Base-by-base conservation (phyloP, 768 basidiomycete genomes). In the Calocybe gangraenosa region DNA sequence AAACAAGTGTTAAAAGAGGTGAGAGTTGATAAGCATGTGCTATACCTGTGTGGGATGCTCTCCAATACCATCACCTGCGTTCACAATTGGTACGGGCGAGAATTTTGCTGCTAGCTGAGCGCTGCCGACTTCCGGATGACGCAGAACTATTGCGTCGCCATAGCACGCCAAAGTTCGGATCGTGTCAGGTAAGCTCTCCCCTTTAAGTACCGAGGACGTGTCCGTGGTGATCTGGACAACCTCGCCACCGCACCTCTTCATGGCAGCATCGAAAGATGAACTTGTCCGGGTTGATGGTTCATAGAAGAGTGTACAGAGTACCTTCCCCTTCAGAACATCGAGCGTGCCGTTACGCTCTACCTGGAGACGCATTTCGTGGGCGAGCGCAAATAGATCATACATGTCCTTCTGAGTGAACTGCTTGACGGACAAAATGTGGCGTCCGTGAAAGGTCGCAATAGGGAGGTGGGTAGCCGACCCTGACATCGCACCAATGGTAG, bases 211-310 rank as follows among this genome's bases (percentile, higher is more conserved):
- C 0, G 92, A 96, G 3, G 93, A 94, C 1, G 76, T 74, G 42
- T 92, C 89, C 2, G 79, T 79, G 33, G 77, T 78, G 45, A 97
- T 78, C 45, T 86, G 77, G n/a, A 96, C 84, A 31, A 97, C 95
- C 57, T 94, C 82, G 15, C 96, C 96, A 20, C 96, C 96, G 57
- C 92, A 92, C 40, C 96, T 82, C 65, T 96, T 95, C 96, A 98
- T 99, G 9, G 96, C 96, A 2, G 95, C 87, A 61, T 99, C 95
- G 58, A 99, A 99, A 7, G 95, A 97, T 3, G 87, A 78, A 50
- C 90, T 92, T 2, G 96, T 99, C 25, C 96, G 78, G 2, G 96
- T 99, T 2, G 93, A 96, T 1, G 95, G 90, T 63, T 99, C 96
- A 63, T 92, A 99, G 75, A 99, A 99, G 30, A 94, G 62, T 17